These are phyloP conservation scores for Intubia oerlemansii DNA, from an alignment of 2,329 filamentous ascomycete genomes.

Conservation along the genomic window DNA sequence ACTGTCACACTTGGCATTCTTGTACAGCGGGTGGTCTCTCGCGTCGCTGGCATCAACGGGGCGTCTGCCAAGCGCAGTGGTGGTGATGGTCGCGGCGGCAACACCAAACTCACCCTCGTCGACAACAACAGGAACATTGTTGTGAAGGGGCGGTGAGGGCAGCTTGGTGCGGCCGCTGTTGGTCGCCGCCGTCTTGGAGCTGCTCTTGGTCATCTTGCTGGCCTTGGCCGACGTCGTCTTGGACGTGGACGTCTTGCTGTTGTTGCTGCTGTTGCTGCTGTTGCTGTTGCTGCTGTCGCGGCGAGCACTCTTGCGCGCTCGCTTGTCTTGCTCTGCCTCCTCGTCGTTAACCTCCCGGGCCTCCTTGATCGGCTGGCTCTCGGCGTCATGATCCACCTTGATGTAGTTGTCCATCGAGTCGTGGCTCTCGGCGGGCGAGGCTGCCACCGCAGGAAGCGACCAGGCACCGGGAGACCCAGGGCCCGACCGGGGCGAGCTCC, in stretches of 20 bases:
- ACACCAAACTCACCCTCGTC: no score
- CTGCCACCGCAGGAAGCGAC: slow-evolving; percentile 17
- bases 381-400: no score
- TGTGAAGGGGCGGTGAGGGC: no score
- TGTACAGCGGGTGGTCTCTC: slow-evolving; percentile 49
- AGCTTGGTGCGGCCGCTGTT: neutral
- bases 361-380: no score
- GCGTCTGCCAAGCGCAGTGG: no score
- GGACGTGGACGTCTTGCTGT: neutral
- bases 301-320: neutral
- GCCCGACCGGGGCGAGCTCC: slow-evolving; percentile 20
- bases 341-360: no score
- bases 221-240: slow-evolving; percentile 6
- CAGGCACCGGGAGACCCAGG: slow-evolving; percentile 26
- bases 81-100: no score
- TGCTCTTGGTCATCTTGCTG: neutral
- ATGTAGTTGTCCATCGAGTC: slow-evolving; percentile 18
- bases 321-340: no score
- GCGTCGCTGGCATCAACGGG: no score
- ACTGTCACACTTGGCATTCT: slow-evolving; percentile 35
- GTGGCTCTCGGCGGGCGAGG: slow-evolving; percentile 22
- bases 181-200: slow-evolving; percentile 5
- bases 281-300: neutral
- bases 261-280: neutral
- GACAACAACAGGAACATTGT: no score